Conservation (phyloP, 1,284 basidiomycete genomes). For the Ganoderma lingzhi region DNA sequence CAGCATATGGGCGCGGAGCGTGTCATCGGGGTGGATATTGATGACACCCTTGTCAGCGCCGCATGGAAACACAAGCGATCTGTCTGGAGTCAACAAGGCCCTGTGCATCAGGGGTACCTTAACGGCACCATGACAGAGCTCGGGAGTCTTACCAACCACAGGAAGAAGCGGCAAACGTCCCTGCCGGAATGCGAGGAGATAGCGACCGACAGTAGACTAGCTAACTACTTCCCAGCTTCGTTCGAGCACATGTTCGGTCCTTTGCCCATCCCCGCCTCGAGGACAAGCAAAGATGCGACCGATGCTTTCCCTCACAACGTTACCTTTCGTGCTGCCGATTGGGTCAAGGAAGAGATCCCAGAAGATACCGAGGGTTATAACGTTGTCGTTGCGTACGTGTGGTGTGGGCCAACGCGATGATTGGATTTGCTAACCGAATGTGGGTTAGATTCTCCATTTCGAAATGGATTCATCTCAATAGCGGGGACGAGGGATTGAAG, state of each 20-base stretch:
- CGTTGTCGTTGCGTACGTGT: conserved; percentile 75
- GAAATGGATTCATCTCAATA: conserved; percentile 88
- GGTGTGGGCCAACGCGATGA: background rate
- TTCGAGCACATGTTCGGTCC: conserved; percentile 78
- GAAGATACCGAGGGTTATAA: conserved; percentile 71
- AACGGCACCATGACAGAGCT: background rate
- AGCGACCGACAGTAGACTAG: background rate
- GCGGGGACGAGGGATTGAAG: conserved; percentile 71
- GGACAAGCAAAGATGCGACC: conserved; percentile 37
- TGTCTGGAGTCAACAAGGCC: conserved; percentile 74
- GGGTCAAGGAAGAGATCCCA: conserved; percentile 64
- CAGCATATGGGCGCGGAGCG: conserved; percentile 65
- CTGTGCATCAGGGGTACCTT: conserved; percentile 28
- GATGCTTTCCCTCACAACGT: conserved; percentile 78
- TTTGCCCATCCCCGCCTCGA: conserved; percentile 63
- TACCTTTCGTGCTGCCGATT: conserved; percentile 73
- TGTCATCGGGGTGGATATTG: conserved; percentile 85
- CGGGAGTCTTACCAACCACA: conserved; percentile 20
- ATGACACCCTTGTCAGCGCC: conserved; percentile 69
- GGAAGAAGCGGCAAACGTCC: conserved; percentile 37
- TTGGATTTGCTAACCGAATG: background rate
- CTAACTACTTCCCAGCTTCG: conserved; percentile 75
- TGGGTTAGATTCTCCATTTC: conserved; percentile 76
- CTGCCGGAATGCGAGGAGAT: conserved; percentile 20
- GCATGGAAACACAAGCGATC: conserved; percentile 75